Percentiles rank a stretch among this genome's conserved stretches.
Conservation (phyloP, 768 basidiomycete genomes). For the Trametes punicea region DNA sequence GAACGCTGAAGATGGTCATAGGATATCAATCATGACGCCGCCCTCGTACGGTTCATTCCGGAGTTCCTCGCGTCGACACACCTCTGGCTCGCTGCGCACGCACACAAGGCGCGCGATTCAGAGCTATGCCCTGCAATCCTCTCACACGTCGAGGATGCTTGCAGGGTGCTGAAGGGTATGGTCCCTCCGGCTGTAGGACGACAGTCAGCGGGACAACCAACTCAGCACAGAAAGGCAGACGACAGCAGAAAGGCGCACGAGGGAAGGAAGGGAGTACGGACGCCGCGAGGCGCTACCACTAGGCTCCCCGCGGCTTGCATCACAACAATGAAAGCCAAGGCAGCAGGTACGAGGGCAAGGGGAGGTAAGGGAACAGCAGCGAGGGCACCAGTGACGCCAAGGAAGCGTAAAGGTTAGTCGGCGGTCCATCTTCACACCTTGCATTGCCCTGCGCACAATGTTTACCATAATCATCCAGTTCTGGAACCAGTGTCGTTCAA, state of each 20-base stretch:
- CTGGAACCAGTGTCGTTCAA: conserved; percentile 23
- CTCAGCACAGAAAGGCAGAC: background rate
- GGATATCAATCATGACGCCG: conserved; percentile 30
- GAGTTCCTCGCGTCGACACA: conserved; percentile 57
- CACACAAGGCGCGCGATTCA: conserved; percentile 49
- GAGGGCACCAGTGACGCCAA: conserved; percentile 40
- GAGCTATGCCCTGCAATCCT: conserved; percentile 46
- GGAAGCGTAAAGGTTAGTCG: conserved; percentile 36
- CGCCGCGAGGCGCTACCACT: conserved; percentile 9
- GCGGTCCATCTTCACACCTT: background rate
- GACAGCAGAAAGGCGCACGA: background rate
- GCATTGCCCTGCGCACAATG: too few species aligned
- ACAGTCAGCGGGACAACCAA: conserved; percentile 11
- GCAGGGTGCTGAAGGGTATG: conserved; percentile 41
- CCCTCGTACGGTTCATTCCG: conserved; percentile 28
- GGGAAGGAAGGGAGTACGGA: background rate
- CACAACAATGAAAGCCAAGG: background rate
- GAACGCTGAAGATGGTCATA: conserved; percentile 10
- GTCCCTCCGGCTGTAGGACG: conserved; percentile 22
- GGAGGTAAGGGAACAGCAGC: conserved; percentile 18
- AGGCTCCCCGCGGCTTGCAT: too few species aligned
- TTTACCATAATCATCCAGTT: conserved; percentile 18
- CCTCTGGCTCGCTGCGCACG: conserved; percentile 69
- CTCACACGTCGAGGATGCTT: conserved; percentile 53
- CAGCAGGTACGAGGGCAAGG: conserved; percentile 6